phyloP scores from a whole-genome alignment of 208 protist genomes.

The Acanthamoeba culbertsoni region DNA sequence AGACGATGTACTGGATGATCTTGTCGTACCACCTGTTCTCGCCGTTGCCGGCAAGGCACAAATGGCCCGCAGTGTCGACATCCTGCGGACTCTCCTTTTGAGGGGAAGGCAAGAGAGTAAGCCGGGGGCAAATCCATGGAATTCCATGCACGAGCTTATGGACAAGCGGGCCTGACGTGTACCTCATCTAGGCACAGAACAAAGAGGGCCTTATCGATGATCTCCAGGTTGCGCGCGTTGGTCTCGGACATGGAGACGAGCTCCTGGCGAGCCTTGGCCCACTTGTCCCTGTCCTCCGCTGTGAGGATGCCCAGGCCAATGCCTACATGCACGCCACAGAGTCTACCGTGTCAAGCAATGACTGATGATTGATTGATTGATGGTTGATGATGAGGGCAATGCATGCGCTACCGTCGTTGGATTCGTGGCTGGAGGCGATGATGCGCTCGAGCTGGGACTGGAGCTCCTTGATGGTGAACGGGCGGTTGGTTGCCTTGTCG shows the following conservation, averaged over 20 bases:
- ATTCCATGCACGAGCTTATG: too few species aligned
- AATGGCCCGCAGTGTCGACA: not conserved
- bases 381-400: not conserved
- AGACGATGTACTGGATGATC: slow-evolving; percentile 49
- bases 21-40: slow-evolving; percentile 55
- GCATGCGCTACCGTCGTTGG: not conserved
- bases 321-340: not conserved
- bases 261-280: slow-evolving; percentile 8
- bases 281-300: slow-evolving; percentile 1
- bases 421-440: not conserved
- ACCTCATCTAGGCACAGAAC: slow-evolving; percentile 29
- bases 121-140: too few species aligned
- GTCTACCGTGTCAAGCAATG: not conserved
- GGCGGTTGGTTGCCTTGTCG: not conserved
- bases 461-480: slow-evolving; percentile 9
- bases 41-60: slow-evolving; percentile 13
- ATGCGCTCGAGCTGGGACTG: not conserved
- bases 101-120: too few species aligned
- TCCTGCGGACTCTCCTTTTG: not conserved
- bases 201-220: slow-evolving; percentile 28
- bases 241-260: not conserved
- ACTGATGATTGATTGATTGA: not conserved
- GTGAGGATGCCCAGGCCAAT: slow-evolving; percentile 1
- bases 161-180: not conserved
- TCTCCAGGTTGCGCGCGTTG: not conserved